A percentile compares a stretch with the other conserved stretches of the same genome.
Conservation (phyloP, 306 rosid genomes). For the Pyrus betulifolia region DNA sequence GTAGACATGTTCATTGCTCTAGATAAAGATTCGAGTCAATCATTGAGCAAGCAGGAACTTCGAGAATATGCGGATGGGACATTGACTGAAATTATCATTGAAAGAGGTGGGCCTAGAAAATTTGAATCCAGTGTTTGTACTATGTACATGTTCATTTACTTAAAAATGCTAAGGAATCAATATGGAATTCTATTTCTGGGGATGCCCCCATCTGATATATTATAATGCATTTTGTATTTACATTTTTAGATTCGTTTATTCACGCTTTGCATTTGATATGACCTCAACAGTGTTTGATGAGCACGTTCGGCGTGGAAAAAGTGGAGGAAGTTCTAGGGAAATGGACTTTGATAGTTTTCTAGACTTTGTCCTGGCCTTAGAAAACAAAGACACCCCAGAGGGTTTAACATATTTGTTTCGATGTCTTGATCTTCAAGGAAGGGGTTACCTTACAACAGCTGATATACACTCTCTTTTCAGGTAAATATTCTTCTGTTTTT, state of each 20-base stretch:
- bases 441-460: constrained; percentile 87
- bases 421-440: constrained; percentile 95
- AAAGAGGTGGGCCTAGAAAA: constrained; percentile 56
- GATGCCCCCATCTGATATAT: background rate
- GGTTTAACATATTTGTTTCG: constrained; percentile 93
- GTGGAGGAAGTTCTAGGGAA: constrained; percentile 77
- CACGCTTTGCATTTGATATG: background rate
- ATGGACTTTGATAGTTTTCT: constrained; percentile 87
- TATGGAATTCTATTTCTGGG: background rate
- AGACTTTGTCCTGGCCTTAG: constrained; percentile 92
- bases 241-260: background rate
- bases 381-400: constrained; percentile 96
- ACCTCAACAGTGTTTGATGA: constrained; percentile 75
- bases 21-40: constrained; percentile 68
- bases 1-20: constrained; percentile 92
- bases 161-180: background rate
- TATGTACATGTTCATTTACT: background rate
- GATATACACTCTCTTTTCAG: constrained; percentile 97
- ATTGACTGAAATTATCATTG: constrained; percentile 88
- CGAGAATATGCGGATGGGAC: constrained; percentile 96
- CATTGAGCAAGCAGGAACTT: constrained; percentile 96
- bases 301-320: constrained; percentile 77
- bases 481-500: constrained; percentile 26
- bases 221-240: background rate
- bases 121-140: background rate